Base-by-base conservation (phyloP, 2,329 filamentous ascomycete species). In the Lasiodiplodia sp. region DNA sequence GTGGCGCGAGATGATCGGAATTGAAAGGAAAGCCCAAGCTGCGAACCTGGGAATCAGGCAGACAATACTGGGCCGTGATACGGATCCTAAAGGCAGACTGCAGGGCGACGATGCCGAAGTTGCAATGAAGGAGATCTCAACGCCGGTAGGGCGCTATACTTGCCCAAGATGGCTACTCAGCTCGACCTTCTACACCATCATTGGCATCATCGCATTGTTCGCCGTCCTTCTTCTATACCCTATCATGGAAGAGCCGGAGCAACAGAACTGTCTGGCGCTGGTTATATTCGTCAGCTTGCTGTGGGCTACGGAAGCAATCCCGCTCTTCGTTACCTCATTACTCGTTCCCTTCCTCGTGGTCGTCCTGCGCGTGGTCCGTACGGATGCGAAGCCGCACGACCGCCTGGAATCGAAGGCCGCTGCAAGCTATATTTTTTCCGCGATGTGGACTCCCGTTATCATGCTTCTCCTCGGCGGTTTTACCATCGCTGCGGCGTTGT, bases 361-460 rank as follows among this genome's bases (percentile, higher is more conserved):
- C 18, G 84, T 97, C 23, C 86, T 99, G 56, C 88, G 89, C 53
- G 94, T 99, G 25, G 92, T 97, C 70, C 89, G 93, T 38, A 88
- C 90, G 38, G 92, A 96, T 66, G 87, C 89, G 5, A 86, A 87
- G 73, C 90, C 91, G 0, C 85, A 93, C 70, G 81, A 83, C 55
- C 88, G 95, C 25, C 85, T 99, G 7, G 86, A 87, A n/a, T 88
- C 94, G 3, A 94, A 94, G 78, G 86, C 89, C 53, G 94, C 96
- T 0, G 93, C 95, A 0, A 85, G 87, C 34, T 95, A 92, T 75
- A 91, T 97, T 69, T 98, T 99, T 75, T 86, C 93, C 4, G 91
- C 96, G 31, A 99, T 99, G 96, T 99, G 96, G 96, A 97, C 95
- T 3, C 95, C 96, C 0, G 96, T 99, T 67, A 99, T 99, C 73